Conservation (phyloP, 78 protist species). For the Protostelium mycophagum region DNA sequence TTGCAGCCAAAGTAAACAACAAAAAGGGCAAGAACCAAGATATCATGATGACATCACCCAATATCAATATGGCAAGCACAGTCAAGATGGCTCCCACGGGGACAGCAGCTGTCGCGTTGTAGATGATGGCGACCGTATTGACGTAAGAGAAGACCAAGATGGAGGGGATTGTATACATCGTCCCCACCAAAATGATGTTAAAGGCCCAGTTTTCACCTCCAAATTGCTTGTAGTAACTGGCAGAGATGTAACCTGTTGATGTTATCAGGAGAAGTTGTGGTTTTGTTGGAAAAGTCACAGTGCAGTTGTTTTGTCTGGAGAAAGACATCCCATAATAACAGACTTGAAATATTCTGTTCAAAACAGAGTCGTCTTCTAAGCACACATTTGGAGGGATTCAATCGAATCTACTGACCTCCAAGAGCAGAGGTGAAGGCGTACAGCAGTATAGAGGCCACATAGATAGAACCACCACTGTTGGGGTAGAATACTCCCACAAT, state of each 20-base stretch:
- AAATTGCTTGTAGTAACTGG: slow-evolving; percentile 55
- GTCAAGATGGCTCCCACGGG: slow-evolving; percentile 81
- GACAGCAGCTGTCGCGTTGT: slow-evolving; percentile 85
- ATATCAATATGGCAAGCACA: slow-evolving; percentile 66
- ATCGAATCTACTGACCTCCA: not conserved
- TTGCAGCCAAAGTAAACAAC: no score
- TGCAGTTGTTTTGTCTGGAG: no score
- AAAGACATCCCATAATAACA: no score
- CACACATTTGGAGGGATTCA: not conserved
- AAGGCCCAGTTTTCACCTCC: slow-evolving; percentile 91
- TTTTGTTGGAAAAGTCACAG: no score
- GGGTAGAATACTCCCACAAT: slow-evolving; percentile 83
- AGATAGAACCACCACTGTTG: slow-evolving; percentile 86
- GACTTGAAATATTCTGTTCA: no score
- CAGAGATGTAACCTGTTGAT: slow-evolving; percentile 67
- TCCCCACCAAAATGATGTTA: slow-evolving; percentile 82
- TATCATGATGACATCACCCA: no score
- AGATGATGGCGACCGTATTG: slow-evolving; percentile 80
- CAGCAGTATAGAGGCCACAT: slow-evolving; percentile 82
- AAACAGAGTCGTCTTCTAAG: no score
- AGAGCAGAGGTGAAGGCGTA: slow-evolving; percentile 82
- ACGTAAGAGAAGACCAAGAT: slow-evolving; percentile 70
- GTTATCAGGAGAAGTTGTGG: no score
- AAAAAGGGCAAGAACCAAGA: no score
- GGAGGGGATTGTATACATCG: slow-evolving; percentile 76